These are phyloP conservation scores for Phyllosticta citrichinensis DNA, from an alignment of 2,329 filamentous ascomycete genomes.

Conservation along the genomic window DNA sequence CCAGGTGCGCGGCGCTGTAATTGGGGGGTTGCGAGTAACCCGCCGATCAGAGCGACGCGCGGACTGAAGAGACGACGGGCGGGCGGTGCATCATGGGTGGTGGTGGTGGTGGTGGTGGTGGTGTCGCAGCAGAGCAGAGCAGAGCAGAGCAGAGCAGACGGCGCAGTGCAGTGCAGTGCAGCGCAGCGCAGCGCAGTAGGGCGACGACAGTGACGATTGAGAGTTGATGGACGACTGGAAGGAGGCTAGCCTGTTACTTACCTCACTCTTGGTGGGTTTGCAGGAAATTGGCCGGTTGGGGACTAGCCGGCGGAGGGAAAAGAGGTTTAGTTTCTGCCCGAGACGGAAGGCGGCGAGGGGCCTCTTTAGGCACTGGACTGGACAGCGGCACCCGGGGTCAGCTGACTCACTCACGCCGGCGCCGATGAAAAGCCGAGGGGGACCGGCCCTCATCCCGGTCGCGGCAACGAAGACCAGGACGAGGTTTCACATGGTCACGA, in stretches of 20 bases:
- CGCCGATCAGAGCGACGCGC: background rate
- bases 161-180: too few species aligned
- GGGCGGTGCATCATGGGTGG: too few species aligned
- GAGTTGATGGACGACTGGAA: too few species aligned
- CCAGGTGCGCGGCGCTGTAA: background rate
- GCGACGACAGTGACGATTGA: too few species aligned
- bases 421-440: conserved; percentile 1
- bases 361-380: background rate
- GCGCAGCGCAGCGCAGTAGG: too few species aligned
- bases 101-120: too few species aligned
- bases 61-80: background rate
- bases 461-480: too few species aligned
- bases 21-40: background rate
- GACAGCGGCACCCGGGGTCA: background rate
- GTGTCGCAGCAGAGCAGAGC: too few species aligned
- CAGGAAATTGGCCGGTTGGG: background rate
- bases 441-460: background rate
- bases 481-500: background rate
- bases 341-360: conserved; percentile 3
- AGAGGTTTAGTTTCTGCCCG: conserved; percentile 5
- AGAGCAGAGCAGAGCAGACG: too few species aligned
- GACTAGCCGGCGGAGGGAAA: conserved; percentile 6
- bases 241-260: too few species aligned
- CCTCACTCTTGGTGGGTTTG: too few species aligned
- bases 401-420: conserved; percentile 1